Conservation (phyloP, 176 grass and related monocot species). For the Cenchrus fungigraminus region DNA sequence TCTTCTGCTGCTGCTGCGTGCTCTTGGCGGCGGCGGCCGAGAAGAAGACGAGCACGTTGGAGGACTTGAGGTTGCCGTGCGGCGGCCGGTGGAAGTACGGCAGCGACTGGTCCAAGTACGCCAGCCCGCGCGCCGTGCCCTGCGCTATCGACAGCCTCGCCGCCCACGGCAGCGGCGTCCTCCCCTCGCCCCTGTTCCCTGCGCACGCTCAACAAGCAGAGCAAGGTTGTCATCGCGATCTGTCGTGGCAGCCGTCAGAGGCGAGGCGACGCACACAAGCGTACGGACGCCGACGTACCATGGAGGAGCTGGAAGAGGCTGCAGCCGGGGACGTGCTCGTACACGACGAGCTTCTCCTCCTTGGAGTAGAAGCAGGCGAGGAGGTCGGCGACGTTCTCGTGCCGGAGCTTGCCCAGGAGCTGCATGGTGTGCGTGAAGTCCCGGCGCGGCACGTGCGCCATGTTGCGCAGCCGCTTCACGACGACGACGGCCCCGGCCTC, state of each 20-base stretch:
- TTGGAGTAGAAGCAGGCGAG: slow-evolving; percentile 74
- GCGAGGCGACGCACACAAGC: background rate
- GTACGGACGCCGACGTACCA: slow-evolving; percentile 38
- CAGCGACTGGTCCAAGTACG: slow-evolving; percentile 69
- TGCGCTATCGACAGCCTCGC: slow-evolving; percentile 70
- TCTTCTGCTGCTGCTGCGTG: background rate
- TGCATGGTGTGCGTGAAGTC: slow-evolving; percentile 83
- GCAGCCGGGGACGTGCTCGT: slow-evolving; percentile 66
- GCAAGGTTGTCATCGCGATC: background rate
- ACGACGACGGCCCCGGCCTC: slow-evolving; percentile 44
- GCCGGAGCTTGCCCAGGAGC: slow-evolving; percentile 76
- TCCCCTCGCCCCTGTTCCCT: slow-evolving; percentile 80
- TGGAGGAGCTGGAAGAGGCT: slow-evolving; percentile 91
- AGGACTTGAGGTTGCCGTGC: slow-evolving; percentile 91
- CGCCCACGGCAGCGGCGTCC: slow-evolving; percentile 75
- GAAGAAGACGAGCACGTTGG: slow-evolving; percentile 70
- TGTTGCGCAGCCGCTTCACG: slow-evolving; percentile 89
- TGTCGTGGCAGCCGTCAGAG: background rate
- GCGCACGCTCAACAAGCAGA: background rate
- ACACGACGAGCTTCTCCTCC: slow-evolving; percentile 86
- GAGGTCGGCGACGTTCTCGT: slow-evolving; percentile 83
- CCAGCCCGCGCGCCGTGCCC: slow-evolving; percentile 70
- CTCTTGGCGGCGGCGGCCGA: background rate
- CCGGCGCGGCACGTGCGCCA: slow-evolving; percentile 58
- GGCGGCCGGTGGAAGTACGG: slow-evolving; percentile 70